These are phyloP conservation scores for Penicillium lividum DNA, from an alignment of 495 filamentous ascomycete species.

Conservation along the genomic window DNA sequence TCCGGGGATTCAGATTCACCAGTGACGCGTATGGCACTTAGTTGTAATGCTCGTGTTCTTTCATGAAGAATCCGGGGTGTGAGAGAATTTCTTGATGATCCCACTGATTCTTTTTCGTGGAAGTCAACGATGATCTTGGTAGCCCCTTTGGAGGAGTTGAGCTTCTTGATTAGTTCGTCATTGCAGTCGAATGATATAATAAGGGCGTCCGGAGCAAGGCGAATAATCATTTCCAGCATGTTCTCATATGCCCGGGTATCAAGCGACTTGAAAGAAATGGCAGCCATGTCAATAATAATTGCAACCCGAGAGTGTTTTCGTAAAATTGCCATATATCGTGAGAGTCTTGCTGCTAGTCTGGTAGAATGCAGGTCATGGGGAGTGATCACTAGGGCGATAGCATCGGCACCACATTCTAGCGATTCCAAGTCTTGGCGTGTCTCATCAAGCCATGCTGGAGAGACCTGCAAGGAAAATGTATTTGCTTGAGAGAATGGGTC, in stretches of 20 bases:
- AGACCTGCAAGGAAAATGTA: slow-evolving; percentile 59
- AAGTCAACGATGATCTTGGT: slow-evolving; percentile 15
- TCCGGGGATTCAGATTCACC: slow-evolving; percentile 9
- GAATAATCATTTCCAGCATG: slow-evolving; percentile 17
- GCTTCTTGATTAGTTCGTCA: not conserved
- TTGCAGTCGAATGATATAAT: slow-evolving; percentile 13
- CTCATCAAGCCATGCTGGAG: slow-evolving; percentile 51
- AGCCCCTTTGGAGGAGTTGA: slow-evolving; percentile 12
- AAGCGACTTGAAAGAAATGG: not conserved
- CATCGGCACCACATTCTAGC: slow-evolving; percentile 62
- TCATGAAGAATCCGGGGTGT: not conserved
- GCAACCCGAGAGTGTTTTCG: slow-evolving; percentile 23
- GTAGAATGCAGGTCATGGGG: not conserved
- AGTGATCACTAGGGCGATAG: slow-evolving; percentile 60
- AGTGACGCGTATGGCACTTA: slow-evolving; percentile 22
- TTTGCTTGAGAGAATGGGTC: slow-evolving; percentile 29
- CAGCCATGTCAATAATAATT: slow-evolving; percentile 22
- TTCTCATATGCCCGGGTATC: not conserved
- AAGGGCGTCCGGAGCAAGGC: slow-evolving; percentile 27
- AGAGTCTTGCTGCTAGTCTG: slow-evolving; percentile 2
- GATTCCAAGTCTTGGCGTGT: slow-evolving; percentile 52
- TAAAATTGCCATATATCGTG: slow-evolving; percentile 21
- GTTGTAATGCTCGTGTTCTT: not conserved
- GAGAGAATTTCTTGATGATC: not conserved
- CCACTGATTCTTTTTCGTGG: slow-evolving; percentile 10